phyloP scores from a whole-genome alignment of 2,329 filamentous ascomycete species.

The Apiospora aurea region DNA sequence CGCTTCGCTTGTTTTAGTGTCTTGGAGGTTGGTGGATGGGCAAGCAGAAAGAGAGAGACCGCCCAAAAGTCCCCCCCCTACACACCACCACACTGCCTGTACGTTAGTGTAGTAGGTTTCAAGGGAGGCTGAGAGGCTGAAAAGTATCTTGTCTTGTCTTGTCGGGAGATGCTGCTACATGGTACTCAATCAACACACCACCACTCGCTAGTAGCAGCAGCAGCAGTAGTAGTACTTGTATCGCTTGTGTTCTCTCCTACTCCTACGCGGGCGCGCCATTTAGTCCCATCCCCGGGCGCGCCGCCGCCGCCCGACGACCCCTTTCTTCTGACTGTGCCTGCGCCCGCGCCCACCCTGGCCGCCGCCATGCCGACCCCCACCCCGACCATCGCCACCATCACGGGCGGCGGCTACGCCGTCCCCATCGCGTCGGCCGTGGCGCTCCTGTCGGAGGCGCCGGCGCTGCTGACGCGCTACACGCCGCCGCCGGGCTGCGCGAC shows the following conservation, averaged over 20 bases:
- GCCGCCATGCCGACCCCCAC: neutral
- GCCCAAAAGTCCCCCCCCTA: neutral
- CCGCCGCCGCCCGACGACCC: neutral
- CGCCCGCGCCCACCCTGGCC: neutral
- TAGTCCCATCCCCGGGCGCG: neutral
- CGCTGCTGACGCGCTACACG: constrained; percentile 26
- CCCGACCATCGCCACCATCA: constrained; percentile 24
- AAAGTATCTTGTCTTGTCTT: neutral
- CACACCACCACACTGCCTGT: too few relatives aligned
- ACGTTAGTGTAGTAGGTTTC: neutral
- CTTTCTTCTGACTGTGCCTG: neutral
- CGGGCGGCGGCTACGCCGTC: constrained; percentile 20
- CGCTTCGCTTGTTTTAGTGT: neutral
- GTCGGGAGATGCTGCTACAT: neutral
- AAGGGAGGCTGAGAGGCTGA: constrained; percentile 1
- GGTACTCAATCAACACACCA: neutral
- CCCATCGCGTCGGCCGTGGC: constrained; percentile 22
- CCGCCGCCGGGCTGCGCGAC: constrained; percentile 24
- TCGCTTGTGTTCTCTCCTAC: neutral
- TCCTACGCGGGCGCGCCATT: neutral
- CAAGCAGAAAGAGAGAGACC: neutral
- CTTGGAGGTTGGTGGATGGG: neutral
- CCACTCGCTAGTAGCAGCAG: neutral
- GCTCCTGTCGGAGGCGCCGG: constrained; percentile 23
- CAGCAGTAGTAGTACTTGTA: neutral